Conservation (phyloP, 2,329 filamentous ascomycete genomes). For the Talaromyces piceae region DNA sequence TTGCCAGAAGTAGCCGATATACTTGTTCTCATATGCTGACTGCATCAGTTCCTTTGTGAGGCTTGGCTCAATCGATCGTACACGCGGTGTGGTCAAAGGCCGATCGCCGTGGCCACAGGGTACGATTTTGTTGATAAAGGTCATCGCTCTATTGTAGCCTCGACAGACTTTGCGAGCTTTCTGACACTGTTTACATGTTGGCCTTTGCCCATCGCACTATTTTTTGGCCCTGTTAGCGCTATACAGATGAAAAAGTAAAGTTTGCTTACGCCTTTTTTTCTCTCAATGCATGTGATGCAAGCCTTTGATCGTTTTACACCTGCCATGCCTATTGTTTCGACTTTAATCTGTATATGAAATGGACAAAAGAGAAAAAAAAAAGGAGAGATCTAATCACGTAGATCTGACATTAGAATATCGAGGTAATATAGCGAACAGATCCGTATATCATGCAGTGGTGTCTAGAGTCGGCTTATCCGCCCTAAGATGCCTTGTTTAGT, state of each 20-base stretch:
- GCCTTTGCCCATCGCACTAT: neutral
- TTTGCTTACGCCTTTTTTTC: constrained; percentile 1
- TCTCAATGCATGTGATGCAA: neutral
- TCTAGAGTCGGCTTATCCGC: no score
- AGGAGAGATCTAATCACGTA: no score
- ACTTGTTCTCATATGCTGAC: neutral
- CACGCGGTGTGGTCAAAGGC: neutral
- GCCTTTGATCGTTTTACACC: neutral
- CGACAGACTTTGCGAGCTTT: neutral
- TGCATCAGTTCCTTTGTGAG: neutral
- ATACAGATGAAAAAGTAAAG: neutral
- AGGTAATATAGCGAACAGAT: no score
- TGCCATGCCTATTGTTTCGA: neutral
- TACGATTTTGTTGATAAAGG: neutral
- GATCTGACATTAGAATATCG: no score
- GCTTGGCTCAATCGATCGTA: neutral
- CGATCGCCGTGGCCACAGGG: neutral
- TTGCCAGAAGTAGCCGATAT: constrained; percentile 1
- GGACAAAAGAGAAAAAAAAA: no score
- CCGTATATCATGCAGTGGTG: no score
- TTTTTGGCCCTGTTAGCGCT: neutral
- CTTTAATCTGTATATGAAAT: no score
- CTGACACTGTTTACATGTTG: neutral
- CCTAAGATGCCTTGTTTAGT: no score
- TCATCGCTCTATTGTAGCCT: neutral